Base-by-base conservation (phyloP, 2,329 filamentous ascomycete species). In the Fusarium denticulatum region DNA sequence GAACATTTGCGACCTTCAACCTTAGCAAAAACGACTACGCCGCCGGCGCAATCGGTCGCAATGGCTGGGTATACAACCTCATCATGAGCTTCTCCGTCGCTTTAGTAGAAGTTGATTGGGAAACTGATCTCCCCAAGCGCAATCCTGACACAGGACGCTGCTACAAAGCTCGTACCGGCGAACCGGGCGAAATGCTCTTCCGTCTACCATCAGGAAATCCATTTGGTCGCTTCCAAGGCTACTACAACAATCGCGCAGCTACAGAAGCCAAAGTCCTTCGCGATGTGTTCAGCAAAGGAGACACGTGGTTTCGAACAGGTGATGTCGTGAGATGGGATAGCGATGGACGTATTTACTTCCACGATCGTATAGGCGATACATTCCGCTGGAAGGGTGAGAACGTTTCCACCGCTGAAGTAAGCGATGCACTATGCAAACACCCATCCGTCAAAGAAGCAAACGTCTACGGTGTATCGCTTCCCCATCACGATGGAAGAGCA, bases 361-460 rank as follows among this genome's bases (percentile, higher is more conserved):
- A 91, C 64, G 95, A 97, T 82, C 91, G 92, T 53, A 92, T 94
- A 69, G 92, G 92, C 62, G 92, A 94, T 78, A 94, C 92, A 0
- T 94, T 92, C 83, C 89, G 92, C 55, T 94, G 92, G 92, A 94
- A 96, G 84, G 91, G 91, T 57, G 93, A 96, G 81, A 96, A 96
- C 76, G 93, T 96, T 2, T 94, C 92, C 7, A 95, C 93, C 0
- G 90, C 88, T 56, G 94, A 97, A 81, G 95, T 97, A 24, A 89
- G 92, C n/a, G 89, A 95, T 78, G 89, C 90, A 1, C 82, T 97
- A 1, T 92, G 93, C 20, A 82, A 85, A 2, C 92, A 95, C 78
- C 85, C 90, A 0, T 85, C 85, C 2, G 86, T 97, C 20, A 84
- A 88, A 37, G 94, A 97, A 83, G 92, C 93, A 37, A 97, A 97